Conservation (phyloP, 257 asterid species). For the Nicotiana sylvestris region DNA sequence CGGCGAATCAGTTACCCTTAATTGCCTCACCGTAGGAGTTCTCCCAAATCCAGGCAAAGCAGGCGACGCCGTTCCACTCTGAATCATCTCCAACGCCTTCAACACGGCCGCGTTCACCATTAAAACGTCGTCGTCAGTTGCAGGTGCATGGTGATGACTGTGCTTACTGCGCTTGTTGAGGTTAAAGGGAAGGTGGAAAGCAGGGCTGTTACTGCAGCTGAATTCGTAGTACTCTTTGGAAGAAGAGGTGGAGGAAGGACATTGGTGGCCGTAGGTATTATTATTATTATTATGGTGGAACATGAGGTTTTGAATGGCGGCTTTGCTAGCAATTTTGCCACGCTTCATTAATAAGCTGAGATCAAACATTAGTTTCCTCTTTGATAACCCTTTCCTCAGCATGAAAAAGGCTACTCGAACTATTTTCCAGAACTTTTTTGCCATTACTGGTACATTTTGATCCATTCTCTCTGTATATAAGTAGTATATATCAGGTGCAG, state of each 20-base stretch:
- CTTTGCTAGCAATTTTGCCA: constrained; percentile 42
- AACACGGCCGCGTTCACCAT: constrained; percentile 19
- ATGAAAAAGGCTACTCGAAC: constrained; percentile 11
- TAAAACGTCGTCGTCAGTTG: constrained; percentile 17
- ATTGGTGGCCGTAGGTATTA: neutral
- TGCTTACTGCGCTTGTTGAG: constrained; percentile 24
- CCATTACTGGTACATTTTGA: constrained; percentile 15
- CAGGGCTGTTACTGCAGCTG: constrained; percentile 72
- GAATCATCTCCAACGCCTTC: constrained; percentile 43
- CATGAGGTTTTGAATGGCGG: constrained; percentile 17
- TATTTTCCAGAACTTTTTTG: constrained; percentile 25
- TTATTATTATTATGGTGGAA: neutral
- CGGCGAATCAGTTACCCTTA: constrained; percentile 37
- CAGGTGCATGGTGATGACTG: constrained; percentile 9
- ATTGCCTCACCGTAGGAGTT: constrained; percentile 36
- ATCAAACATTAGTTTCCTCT: constrained; percentile 30
- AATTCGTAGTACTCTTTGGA: constrained; percentile 59
- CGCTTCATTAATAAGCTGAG: constrained; percentile 36
- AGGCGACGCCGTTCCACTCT: constrained; percentile 40
- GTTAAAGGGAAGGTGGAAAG: constrained; percentile 39
- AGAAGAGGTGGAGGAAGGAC: neutral
- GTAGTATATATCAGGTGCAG: neutral
- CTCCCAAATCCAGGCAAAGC: constrained; percentile 34
- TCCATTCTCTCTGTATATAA: neutral
- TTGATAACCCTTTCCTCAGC: constrained; percentile 35